phyloP scores from a whole-genome alignment of 108 stramenopile genomes.

The Fragilariopsis cylindrus region DNA sequence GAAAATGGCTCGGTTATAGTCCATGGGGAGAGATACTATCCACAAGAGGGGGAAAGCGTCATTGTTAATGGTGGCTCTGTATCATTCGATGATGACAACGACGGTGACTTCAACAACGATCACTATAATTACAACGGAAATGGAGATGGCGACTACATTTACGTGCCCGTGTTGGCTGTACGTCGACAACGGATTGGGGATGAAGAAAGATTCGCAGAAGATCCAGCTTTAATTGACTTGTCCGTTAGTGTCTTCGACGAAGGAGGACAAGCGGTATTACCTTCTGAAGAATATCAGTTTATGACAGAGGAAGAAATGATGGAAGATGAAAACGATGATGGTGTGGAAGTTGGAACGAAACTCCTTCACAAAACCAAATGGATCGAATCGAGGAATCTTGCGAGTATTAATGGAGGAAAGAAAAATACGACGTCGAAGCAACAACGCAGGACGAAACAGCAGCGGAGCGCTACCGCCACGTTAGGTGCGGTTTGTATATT shows the following conservation, averaged over 20 bases:
- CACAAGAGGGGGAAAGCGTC: neutral
- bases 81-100: neutral
- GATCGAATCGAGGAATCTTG: conserved; percentile 16
- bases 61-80: neutral
- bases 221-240: conserved; percentile 77
- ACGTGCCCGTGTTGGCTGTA: conserved; percentile 72
- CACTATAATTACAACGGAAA: neutral
- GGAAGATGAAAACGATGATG: conserved; percentile 53
- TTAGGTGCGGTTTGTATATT: conserved; percentile 40
- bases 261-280: conserved; percentile 42
- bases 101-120: neutral
- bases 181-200: conserved; percentile 75
- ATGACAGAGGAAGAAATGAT: conserved; percentile 33
- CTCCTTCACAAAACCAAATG: conserved; percentile 41
- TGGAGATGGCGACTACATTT: conserved; percentile 33
- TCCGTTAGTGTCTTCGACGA: conserved; percentile 50
- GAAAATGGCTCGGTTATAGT: neutral
- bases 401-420: neutral
- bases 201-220: conserved; percentile 83
- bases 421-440: neutral
- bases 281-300: conserved; percentile 39
- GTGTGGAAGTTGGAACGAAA: conserved; percentile 9
- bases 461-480: neutral
- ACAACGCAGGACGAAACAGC: neutral
- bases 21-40: neutral